Conservation (phyloP, 2,329 filamentous ascomycete genomes). For the Fusarium circinatum region DNA sequence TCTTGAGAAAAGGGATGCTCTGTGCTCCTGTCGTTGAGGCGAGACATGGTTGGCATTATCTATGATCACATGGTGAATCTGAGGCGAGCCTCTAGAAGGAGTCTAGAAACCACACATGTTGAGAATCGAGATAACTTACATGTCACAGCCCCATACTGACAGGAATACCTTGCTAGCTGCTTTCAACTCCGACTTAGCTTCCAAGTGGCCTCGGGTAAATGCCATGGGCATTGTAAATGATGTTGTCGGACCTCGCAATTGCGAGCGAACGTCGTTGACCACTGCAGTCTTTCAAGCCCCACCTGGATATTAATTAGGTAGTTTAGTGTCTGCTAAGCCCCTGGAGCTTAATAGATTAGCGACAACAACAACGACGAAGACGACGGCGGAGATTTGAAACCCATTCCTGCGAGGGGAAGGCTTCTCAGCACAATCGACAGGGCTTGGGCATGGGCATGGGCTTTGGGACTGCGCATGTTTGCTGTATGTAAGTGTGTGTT, state of each 20-base stretch:
- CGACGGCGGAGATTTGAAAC: not conserved
- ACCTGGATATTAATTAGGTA: not conserved
- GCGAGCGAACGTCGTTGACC: not conserved
- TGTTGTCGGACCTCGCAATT: not conserved
- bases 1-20: not conserved
- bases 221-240: not conserved
- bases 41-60: not conserved
- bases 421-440: too few species aligned
- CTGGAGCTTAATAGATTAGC: not conserved
- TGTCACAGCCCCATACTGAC: not conserved
- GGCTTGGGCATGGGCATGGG: not conserved
- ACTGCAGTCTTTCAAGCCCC: constrained; percentile 15
- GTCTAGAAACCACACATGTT: not conserved
- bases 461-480: not conserved
- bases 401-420: not conserved
- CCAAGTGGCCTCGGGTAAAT: not conserved
- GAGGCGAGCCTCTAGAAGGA: not conserved
- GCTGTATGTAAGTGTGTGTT: not conserved
- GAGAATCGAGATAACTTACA: not conserved
- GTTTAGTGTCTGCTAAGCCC: constrained; percentile 8
- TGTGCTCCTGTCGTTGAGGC: not conserved
- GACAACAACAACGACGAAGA: not conserved
- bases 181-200: not conserved
- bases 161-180: not conserved
- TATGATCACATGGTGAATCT: not conserved